Evolutionary conservation across 306 rosid genomes (phyloP).

Genomic region (Adenanthera pavonina): DNA sequence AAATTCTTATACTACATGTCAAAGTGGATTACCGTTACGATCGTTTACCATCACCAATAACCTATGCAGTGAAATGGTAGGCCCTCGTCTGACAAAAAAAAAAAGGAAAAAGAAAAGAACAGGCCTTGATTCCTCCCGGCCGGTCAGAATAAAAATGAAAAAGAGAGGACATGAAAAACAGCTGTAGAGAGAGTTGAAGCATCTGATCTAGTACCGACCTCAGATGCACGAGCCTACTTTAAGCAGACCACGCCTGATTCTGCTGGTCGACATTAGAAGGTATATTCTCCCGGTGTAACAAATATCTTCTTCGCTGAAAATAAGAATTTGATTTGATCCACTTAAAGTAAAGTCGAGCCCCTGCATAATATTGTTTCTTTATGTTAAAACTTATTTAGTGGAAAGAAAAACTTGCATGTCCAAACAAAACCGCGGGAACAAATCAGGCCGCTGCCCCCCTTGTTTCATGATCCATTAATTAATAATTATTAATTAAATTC

Average conservation of each 20-base stretch:
- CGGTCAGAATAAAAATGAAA: neutral
- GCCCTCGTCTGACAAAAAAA: too few species aligned
- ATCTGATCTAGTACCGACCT: neutral
- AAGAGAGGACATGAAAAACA: neutral
- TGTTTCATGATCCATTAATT: neutral
- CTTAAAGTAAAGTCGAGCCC: neutral
- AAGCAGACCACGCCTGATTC: constrained; percentile 8
- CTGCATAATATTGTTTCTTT: neutral
- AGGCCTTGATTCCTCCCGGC: neutral
- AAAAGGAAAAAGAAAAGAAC: too few species aligned
- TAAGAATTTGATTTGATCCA: neutral
- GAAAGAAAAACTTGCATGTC: neutral
- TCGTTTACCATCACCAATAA: too few species aligned
- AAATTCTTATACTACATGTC: too few species aligned
- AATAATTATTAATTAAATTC: too few species aligned
- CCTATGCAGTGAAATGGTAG: too few species aligned
- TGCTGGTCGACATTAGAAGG: neutral
- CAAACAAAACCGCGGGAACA: neutral
- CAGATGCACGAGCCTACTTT: neutral
- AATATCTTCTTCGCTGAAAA: neutral
- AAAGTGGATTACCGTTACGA: too few species aligned
- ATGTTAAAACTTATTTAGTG: neutral
- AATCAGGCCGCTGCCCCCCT: constrained; percentile 38
- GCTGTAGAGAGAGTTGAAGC: neutral
- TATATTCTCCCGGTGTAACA: neutral